These are phyloP conservation scores for Phlebiopsis flavidoalba DNA, from an alignment of 768 basidiomycete species.

Conservation along the genomic window DNA sequence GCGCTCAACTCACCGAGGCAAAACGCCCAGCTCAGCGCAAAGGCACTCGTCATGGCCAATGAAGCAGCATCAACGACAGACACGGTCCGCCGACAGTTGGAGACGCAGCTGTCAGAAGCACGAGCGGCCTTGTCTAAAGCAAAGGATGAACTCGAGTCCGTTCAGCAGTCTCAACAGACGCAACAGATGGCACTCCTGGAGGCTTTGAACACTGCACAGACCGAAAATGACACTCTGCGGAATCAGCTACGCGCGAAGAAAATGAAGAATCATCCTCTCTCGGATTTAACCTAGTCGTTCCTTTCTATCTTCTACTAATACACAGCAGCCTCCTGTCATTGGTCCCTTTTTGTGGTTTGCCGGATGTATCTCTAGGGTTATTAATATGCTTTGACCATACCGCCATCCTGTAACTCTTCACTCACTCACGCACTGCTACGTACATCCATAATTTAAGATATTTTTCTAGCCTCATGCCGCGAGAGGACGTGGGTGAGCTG, in stretches of 20 bases:
- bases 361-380: conserved; percentile 6
- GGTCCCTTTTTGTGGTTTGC: conserved; percentile 5
- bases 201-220: conserved; percentile 80
- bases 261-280: not conserved
- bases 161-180: conserved; percentile 67
- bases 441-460: not conserved
- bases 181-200: conserved; percentile 84
- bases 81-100: conserved; percentile 55
- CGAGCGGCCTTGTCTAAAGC: conserved; percentile 58
- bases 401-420: not conserved
- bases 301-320: conserved; percentile 1
- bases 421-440: not conserved
- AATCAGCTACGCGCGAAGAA: conserved; percentile 54
- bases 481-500: not conserved
- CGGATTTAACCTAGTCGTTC: not conserved
- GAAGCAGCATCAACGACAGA: conserved; percentile 57
- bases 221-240: conserved; percentile 66
- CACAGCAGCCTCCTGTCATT: not conserved
- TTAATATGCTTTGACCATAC: not conserved
- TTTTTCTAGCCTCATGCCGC: not conserved
- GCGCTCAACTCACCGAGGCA: conserved; percentile 67
- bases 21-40: conserved; percentile 75
- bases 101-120: conserved; percentile 56
- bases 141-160: conserved; percentile 62
- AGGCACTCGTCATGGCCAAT: conserved; percentile 64